These are phyloP conservation scores for Blastobotrys buckinghamii DNA, from an alignment of 1,139 yeast genomes.

Conservation along the genomic window DNA sequence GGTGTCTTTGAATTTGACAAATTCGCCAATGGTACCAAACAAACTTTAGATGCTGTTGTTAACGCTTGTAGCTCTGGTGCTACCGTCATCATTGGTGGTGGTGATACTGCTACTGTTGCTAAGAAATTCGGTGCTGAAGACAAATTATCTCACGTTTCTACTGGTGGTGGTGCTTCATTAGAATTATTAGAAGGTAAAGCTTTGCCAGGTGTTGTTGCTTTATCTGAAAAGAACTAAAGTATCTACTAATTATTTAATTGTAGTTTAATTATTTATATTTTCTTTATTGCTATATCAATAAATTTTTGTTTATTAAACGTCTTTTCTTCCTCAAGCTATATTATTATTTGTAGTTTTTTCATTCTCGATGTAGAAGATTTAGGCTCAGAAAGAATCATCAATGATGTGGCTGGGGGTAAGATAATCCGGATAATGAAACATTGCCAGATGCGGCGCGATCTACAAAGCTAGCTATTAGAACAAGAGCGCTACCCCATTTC, in stretches of 20 bases:
- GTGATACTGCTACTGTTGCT: constrained; percentile 98
- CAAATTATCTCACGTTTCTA: constrained; percentile 92
- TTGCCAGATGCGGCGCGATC: too few species aligned
- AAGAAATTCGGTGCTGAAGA: constrained; percentile 94
- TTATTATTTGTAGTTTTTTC: too few species aligned
- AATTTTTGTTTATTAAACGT: not conserved
- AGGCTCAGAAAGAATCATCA: too few species aligned
- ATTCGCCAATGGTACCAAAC: constrained; percentile 85
- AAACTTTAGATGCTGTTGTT: constrained; percentile 80
- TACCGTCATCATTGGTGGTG: constrained; percentile 98
- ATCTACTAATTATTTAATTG: not conserved
- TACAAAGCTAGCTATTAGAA: too few species aligned
- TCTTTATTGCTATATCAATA: not conserved
- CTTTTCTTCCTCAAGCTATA: too few species aligned
- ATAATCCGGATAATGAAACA: too few species aligned
- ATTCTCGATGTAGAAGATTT: too few species aligned
- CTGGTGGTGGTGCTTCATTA: constrained; percentile 99
- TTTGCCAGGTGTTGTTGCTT: constrained; percentile 92
- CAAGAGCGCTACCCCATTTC: too few species aligned
- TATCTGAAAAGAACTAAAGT: constrained; percentile 49
- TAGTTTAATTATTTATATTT: not conserved
- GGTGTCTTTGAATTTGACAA: constrained; percentile 96
- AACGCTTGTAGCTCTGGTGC: constrained; percentile 80
- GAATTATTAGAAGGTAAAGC: constrained; percentile 97
- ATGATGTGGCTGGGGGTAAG: too few species aligned